phyloP scores from a whole-genome alignment of 176 grass and related monocot genomes.

The Rhynchospora tenuis region DNA sequence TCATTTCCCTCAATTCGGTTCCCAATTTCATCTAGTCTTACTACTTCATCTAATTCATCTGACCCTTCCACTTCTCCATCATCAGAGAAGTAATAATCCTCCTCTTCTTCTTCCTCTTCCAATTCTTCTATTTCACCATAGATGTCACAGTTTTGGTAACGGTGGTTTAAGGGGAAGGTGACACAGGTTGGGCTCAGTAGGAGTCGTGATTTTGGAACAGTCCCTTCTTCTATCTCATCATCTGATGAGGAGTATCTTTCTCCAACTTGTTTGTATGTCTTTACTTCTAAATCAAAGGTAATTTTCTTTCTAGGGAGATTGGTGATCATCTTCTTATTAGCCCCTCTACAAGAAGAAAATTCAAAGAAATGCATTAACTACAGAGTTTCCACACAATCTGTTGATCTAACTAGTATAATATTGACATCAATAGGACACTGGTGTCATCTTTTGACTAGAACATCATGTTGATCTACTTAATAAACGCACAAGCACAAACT shows the following conservation, averaged over 20 bases:
- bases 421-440: background rate
- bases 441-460: background rate
- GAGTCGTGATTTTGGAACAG: conserved; percentile 27
- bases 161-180: conserved; percentile 66
- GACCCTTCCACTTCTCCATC: conserved; percentile 38
- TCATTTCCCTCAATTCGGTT: conserved; percentile 50
- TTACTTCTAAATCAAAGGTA: conserved; percentile 82
- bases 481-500: background rate
- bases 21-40: conserved; percentile 31
- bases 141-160: conserved; percentile 67
- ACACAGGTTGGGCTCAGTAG: conserved; percentile 33
- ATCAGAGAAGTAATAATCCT: conserved; percentile 30
- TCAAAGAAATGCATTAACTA: background rate
- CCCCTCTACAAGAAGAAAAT: conserved; percentile 42
- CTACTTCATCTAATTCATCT: conserved; percentile 49
- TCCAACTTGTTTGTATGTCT: conserved; percentile 44
- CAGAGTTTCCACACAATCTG: background rate
- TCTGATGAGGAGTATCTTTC: conserved; percentile 32
- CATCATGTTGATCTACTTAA: background rate
- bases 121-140: conserved; percentile 50
- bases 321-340: conserved; percentile 43
- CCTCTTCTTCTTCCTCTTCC: conserved; percentile 46
- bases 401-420: background rate
- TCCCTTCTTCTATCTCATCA: conserved; percentile 24
- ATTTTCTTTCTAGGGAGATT: conserved; percentile 75